These are phyloP conservation scores for Aureobasidium lini DNA, from an alignment of 2,329 filamentous ascomycete species.

Conservation along the genomic window DNA sequence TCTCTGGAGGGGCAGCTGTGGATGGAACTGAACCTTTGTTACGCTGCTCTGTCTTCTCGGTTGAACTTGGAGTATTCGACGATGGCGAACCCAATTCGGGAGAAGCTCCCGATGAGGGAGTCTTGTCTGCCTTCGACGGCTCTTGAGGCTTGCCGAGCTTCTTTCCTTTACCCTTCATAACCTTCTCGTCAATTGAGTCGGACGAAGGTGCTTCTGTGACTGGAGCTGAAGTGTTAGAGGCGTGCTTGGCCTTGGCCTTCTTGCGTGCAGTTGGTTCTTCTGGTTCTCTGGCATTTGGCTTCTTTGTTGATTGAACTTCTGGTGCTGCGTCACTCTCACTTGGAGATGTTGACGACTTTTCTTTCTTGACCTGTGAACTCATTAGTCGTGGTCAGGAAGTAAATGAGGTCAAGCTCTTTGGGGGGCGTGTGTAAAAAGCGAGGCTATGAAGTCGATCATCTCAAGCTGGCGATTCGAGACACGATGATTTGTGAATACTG, in stretches of 20 bases:
- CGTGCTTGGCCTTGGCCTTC: neutral
- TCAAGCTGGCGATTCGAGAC: too few species aligned
- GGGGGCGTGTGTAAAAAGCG: too few species aligned
- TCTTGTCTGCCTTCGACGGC: neutral
- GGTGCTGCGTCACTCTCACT: neutral
- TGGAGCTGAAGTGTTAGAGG: neutral
- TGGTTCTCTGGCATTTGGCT: neutral
- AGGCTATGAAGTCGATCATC: too few species aligned
- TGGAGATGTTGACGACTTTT: neutral
- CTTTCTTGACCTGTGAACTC: neutral
- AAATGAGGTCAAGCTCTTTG: too few species aligned
- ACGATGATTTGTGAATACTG: too few species aligned
- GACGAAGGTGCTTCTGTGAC: neutral
- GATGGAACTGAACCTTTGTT: too few species aligned
- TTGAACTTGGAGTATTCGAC: too few species aligned
- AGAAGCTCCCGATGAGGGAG: neutral
- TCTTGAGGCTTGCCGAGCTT: neutral
- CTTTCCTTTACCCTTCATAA: conserved; percentile 3
- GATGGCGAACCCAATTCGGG: too few species aligned
- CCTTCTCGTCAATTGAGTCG: neutral
- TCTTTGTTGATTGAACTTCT: neutral
- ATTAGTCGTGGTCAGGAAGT: neutral
- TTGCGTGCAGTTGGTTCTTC: neutral
- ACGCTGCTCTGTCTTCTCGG: too few species aligned
- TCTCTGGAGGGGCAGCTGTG: neutral